These are phyloP conservation scores for Mikania micrantha DNA, from an alignment of 129 eudicot genomes.

Conservation along the genomic window DNA sequence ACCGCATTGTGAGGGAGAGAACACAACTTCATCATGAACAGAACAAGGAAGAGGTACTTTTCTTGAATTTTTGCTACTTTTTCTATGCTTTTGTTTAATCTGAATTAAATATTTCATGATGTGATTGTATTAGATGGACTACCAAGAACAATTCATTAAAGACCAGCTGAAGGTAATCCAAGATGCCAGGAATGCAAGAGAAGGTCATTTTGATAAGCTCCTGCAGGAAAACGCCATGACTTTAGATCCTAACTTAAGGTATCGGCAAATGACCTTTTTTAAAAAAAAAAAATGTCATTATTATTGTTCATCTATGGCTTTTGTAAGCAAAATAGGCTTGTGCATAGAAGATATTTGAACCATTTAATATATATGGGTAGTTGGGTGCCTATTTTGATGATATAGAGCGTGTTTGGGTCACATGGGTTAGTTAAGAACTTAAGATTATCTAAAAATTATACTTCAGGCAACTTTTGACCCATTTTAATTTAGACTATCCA, in stretches of 20 bases:
- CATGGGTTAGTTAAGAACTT: too few relatives aligned
- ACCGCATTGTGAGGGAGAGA: conserved; percentile 48
- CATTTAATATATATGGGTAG: neutral
- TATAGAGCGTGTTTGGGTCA: too few relatives aligned
- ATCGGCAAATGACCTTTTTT: neutral
- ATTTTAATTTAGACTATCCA: too few relatives aligned
- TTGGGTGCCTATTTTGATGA: too few relatives aligned
- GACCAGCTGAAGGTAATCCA: conserved; percentile 50
- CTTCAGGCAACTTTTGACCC: neutral
- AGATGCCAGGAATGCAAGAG: conserved; percentile 40
- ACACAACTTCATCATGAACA: conserved; percentile 51
- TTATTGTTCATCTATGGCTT: neutral
- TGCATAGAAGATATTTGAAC: neutral
- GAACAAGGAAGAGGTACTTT: conserved; percentile 64
- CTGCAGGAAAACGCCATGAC: conserved; percentile 47
- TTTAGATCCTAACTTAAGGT: conserved; percentile 41
- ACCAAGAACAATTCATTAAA: conserved; percentile 63
- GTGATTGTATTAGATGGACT: conserved; percentile 54
- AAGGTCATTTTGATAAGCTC: conserved; percentile 51
- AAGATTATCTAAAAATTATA: neutral
- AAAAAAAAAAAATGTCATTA: neutral
- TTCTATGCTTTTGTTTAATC: neutral
- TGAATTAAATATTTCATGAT: neutral
- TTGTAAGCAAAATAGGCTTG: neutral
- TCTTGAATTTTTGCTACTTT: neutral